Percentiles rank a stretch among this genome's conserved stretches.
These are phyloP conservation scores for Zygosaccharomyces bailii DNA, from an alignment of 805 yeast genomes.

Conservation along the genomic window DNA sequence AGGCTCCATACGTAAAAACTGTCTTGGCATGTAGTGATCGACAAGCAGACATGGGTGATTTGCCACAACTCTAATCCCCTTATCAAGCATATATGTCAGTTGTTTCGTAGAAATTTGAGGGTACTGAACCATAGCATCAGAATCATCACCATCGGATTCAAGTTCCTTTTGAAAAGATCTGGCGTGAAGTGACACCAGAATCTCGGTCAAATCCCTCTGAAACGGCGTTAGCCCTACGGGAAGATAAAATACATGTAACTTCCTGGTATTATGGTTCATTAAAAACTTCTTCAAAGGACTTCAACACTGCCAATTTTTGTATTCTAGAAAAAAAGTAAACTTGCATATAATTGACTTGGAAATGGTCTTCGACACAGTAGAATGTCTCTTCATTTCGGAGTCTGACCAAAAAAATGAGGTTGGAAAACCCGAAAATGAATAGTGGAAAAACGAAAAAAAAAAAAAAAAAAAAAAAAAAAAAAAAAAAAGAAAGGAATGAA, in stretches of 20 bases:
- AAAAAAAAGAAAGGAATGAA: neutral
- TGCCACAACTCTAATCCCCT: slow-evolving; percentile 46
- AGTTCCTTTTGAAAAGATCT: slow-evolving; percentile 29
- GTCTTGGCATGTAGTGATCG: slow-evolving; percentile 74
- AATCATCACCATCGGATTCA: slow-evolving; percentile 10
- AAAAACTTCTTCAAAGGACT: neutral
- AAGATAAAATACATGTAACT: slow-evolving; percentile 25
- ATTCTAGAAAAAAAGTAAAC: neutral
- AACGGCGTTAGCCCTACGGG: slow-evolving; percentile 45
- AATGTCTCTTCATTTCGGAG: neutral
- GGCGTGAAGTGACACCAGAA: slow-evolving; percentile 44
- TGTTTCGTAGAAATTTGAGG: slow-evolving; percentile 38
- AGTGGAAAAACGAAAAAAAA: neutral
- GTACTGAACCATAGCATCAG: slow-evolving; percentile 20
- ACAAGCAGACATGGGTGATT: slow-evolving; percentile 71
- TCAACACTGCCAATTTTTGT: neutral
- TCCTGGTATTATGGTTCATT: slow-evolving; percentile 3
- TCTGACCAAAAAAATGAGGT: neutral
- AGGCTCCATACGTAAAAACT: slow-evolving; percentile 61
- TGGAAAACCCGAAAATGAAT: neutral
- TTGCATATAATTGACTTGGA: neutral
- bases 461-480: slow-evolving; percentile 1
- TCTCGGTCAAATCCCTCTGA: slow-evolving; percentile 44
- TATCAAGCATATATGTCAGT: slow-evolving; percentile 28
- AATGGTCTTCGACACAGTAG: neutral